phyloP scores from a whole-genome alignment of 805 yeast genomes.

The Candida ortonii region DNA sequence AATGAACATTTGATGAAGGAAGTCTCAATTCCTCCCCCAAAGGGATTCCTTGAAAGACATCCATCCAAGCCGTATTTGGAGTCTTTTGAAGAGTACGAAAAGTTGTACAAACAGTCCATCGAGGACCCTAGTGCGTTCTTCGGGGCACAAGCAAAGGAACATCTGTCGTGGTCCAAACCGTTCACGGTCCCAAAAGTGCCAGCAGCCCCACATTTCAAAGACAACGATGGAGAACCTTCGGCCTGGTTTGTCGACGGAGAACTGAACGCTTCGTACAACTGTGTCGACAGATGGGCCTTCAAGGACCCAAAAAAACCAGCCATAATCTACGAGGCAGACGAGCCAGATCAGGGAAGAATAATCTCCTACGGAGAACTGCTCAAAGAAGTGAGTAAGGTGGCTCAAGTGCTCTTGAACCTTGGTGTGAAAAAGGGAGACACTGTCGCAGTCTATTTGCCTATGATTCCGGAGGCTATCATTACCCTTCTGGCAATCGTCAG shows the following conservation, averaged over 20 bases:
- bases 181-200: conserved; percentile 50
- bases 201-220: conserved; percentile 38
- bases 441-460: conserved; percentile 82
- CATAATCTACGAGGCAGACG: conserved; percentile 79
- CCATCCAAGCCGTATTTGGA: conserved; percentile 46
- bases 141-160: conserved; percentile 49
- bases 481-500: conserved; percentile 76
- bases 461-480: conserved; percentile 77
- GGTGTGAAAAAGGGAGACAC: conserved; percentile 81
- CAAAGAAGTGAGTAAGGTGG: conserved; percentile 65
- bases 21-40: conserved; percentile 29
- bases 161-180: conserved; percentile 51
- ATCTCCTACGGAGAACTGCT: conserved; percentile 71
- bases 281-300: conserved; percentile 80
- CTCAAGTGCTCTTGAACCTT: conserved; percentile 62
- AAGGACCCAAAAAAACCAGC: conserved; percentile 70
- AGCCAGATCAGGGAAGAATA: conserved; percentile 57
- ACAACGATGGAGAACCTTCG: conserved; percentile 48
- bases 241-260: conserved; percentile 82
- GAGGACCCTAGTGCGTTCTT: conserved; percentile 53
- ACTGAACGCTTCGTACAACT: conserved; percentile 74
- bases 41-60: conserved; percentile 39
- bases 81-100: conserved; percentile 48
- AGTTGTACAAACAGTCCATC: conserved; percentile 52
- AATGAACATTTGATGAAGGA: conserved; percentile 34